Evolutionary conservation across 257 asterid species (phyloP).

Genomic region (Forsythia viridissima): DNA sequence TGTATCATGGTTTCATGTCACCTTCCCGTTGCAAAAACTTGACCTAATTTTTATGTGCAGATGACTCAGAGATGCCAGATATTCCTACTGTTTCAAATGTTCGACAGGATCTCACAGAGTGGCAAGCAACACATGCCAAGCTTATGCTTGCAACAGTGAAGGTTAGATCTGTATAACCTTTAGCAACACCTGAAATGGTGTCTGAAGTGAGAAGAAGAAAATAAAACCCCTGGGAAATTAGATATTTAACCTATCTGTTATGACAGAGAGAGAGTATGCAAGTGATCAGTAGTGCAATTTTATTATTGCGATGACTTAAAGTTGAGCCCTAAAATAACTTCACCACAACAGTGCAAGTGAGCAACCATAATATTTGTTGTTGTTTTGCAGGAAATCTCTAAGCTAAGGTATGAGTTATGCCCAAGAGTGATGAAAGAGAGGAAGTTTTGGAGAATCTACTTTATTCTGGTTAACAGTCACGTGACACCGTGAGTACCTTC

Average conservation of each 20-base stretch:
- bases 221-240: background rate
- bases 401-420: slow-evolving; percentile 77
- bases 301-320: slow-evolving; percentile 11
- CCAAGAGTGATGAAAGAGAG: slow-evolving; percentile 91
- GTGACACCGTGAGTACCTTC: slow-evolving; percentile 70
- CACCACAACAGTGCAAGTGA: background rate
- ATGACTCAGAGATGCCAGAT: slow-evolving; percentile 70
- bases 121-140: slow-evolving; percentile 93
- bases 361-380: background rate
- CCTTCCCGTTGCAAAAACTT: slow-evolving; percentile 1
- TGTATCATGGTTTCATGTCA: background rate
- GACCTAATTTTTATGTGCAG: slow-evolving; percentile 48
- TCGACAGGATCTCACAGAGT: slow-evolving; percentile 89
- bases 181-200: background rate
- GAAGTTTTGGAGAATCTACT: slow-evolving; percentile 94
- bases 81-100: slow-evolving; percentile 80
- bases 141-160: slow-evolving; percentile 79
- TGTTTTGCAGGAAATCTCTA: slow-evolving; percentile 72
- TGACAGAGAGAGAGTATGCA: background rate
- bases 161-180: slow-evolving; percentile 44
- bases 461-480: slow-evolving; percentile 78
- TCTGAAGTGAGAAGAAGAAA: background rate
- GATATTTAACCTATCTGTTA: background rate
- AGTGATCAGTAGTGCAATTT: background rate
- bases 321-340: slow-evolving; percentile 7